phyloP scores from a whole-genome alignment of 345 rosid species.

The Dovyalis caffra region DNA sequence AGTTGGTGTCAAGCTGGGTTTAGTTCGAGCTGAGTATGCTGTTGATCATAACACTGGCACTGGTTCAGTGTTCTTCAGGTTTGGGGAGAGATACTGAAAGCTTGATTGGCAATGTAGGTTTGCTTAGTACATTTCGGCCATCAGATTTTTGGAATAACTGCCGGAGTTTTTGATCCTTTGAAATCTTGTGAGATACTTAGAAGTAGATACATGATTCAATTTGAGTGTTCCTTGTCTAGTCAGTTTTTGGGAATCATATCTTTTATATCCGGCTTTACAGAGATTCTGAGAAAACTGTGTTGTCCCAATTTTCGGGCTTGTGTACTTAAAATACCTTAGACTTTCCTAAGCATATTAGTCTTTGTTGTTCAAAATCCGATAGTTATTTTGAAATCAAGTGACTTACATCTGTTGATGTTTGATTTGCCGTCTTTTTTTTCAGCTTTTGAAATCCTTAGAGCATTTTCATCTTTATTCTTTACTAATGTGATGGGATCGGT shows the following conservation, averaged over 20 bases:
- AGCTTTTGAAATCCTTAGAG: not conserved
- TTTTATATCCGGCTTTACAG: not conserved
- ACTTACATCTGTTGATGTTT: no score
- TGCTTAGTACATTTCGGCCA: conserved; percentile 15
- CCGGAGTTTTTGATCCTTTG: not conserved
- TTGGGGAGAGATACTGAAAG: conserved; percentile 85
- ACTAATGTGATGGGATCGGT: no score
- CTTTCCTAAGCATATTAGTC: not conserved
- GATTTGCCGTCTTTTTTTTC: not conserved
- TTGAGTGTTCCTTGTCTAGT: conserved; percentile 9
- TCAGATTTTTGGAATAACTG: conserved; percentile 6
- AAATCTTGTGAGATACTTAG: conserved; percentile 11
- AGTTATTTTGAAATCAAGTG: not conserved
- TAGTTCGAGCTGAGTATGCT: conserved; percentile 91
- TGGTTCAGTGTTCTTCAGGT: conserved; percentile 87
- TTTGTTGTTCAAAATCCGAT: not conserved
- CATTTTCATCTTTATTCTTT: no score
- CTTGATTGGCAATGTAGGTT: not conserved
- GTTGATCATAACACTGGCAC: conserved; percentile 91
- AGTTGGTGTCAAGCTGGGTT: conserved; percentile 79
- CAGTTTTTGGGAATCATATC: not conserved
- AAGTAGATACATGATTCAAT: conserved; percentile 16
- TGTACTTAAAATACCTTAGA: not conserved
- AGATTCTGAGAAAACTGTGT: conserved; percentile 2
- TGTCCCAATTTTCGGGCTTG: not conserved